phyloP scores from a whole-genome alignment of 257 asterid genomes.

The Eucommia ulmoides region DNA sequence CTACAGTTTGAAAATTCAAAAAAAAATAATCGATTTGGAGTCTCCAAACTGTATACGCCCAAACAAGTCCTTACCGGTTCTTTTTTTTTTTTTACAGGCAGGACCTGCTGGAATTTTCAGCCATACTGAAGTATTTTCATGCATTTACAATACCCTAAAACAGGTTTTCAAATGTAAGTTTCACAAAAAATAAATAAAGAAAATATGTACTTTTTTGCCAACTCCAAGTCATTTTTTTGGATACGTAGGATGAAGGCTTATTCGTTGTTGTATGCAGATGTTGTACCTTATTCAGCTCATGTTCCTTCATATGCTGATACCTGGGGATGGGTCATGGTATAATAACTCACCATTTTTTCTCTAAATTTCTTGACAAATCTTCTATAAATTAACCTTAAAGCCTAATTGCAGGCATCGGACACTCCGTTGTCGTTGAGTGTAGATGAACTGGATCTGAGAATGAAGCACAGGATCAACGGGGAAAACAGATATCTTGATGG shows the following conservation, averaged over 20 bases:
- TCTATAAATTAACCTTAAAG: not conserved
- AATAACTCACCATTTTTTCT: not conserved
- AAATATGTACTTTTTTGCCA: not conserved
- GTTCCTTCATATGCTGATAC: constrained; percentile 92
- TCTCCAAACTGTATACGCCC: too few species aligned
- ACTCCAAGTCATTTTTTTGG: not conserved
- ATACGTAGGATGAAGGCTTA: not conserved
- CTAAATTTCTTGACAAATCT: not conserved
- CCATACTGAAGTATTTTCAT: constrained; percentile 85
- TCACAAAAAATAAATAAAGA: not conserved
- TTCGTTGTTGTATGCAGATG: constrained; percentile 48
- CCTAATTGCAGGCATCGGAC: constrained; percentile 56
- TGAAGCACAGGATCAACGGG: constrained; percentile 61
- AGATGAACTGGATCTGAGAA: constrained; percentile 66
- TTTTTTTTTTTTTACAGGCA: constrained; percentile 32
- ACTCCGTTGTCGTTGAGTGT: constrained; percentile 32
- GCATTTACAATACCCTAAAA: constrained; percentile 74
- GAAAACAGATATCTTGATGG: constrained; percentile 79
- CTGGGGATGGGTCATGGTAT: constrained; percentile 99
- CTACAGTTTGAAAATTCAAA: too few species aligned
- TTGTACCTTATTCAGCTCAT: constrained; percentile 89
- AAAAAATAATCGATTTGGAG: too few species aligned
- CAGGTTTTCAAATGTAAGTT: constrained; percentile 90
- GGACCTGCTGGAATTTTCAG: constrained; percentile 97
- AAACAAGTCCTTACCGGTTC: too few species aligned